phyloP scores from a whole-genome alignment of 768 basidiomycete genomes.

The Suillus lakei region DNA sequence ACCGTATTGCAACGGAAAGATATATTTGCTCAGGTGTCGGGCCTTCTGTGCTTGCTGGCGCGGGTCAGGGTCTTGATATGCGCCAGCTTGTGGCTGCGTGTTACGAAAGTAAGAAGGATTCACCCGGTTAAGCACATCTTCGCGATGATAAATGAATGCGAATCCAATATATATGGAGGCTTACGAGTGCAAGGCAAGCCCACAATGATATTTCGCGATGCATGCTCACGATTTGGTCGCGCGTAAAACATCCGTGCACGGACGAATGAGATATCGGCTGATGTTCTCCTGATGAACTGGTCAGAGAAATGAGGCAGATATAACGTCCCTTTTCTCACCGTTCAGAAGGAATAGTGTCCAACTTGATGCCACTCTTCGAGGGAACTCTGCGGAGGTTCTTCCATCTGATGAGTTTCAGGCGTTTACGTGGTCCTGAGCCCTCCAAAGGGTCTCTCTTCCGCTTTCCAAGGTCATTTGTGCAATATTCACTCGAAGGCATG shows the following conservation, averaged over 20 bases:
- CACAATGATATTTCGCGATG: constrained; percentile 53
- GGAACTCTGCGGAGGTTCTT: background rate
- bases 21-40: constrained; percentile 75
- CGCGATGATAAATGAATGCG: background rate
- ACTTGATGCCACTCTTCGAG: background rate
- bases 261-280: constrained; percentile 55
- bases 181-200: constrained; percentile 74
- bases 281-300: constrained; percentile 39
- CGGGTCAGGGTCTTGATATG: constrained; percentile 50
- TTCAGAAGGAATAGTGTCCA: constrained; percentile 9
- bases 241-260: constrained; percentile 73
- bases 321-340: constrained; percentile 18
- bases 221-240: constrained; percentile 55
- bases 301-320: constrained; percentile 12
- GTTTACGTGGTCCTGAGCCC: constrained; percentile 32
- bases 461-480: constrained; percentile 19
- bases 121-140: constrained; percentile 73
- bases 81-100: constrained; percentile 27
- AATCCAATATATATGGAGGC: constrained; percentile 23
- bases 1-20: constrained; percentile 84
- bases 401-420: constrained; percentile 21
- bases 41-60: constrained; percentile 52
- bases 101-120: constrained; percentile 47
- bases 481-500: constrained; percentile 14
- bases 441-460: constrained; percentile 24